Percentiles rank a stretch among this genome's conserved stretches.
phyloP scores from a whole-genome alignment of 2,329 filamentous ascomycete species.

The Fusarium sp. region DNA sequence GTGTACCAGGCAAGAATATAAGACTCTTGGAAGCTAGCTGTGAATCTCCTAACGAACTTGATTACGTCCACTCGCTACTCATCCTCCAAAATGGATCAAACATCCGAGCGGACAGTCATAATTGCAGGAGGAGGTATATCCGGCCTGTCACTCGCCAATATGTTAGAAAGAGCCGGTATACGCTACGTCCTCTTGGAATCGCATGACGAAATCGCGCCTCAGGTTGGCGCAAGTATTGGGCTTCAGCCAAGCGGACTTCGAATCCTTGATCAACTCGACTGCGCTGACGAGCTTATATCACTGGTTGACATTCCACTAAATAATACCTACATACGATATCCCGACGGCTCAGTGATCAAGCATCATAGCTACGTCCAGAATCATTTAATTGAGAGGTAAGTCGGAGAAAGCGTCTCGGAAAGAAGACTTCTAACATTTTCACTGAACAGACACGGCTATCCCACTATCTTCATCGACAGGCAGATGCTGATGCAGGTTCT shows the following conservation, averaged over 20 bases:
- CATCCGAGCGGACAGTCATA: neutral
- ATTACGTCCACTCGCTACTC: fast-evolving
- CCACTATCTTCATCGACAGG: slow-evolving; percentile 48
- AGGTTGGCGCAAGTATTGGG: slow-evolving; percentile 59
- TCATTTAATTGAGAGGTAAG: neutral
- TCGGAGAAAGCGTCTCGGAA: fast-evolving
- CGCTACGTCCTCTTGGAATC: slow-evolving; percentile 60
- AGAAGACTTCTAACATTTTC: fast-evolving
- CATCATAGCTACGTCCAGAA: fast-evolving
- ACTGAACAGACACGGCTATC: slow-evolving; percentile 41
- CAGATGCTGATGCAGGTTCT: slow-evolving; percentile 47
- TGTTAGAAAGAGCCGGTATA: slow-evolving; percentile 42
- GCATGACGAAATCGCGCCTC: slow-evolving; percentile 52
- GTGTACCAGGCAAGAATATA: neutral
- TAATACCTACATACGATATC: neutral
- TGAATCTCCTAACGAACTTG: fast-evolving
- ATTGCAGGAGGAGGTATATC: slow-evolving; percentile 24
- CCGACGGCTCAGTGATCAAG: neutral
- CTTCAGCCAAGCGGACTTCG: slow-evolving; percentile 53
- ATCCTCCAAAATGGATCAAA: neutral
- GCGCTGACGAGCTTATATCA: neutral
- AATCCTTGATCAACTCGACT: slow-evolving; percentile 56
- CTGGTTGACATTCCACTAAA: neutral
- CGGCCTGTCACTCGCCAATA: slow-evolving; percentile 20
- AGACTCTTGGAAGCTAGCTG: neutral